Evolutionary conservation across 2,329 filamentous ascomycete species (phyloP), one percentile per base, ranked within the genome.

Genomic region (Talaromyces verruculosus): DNA sequence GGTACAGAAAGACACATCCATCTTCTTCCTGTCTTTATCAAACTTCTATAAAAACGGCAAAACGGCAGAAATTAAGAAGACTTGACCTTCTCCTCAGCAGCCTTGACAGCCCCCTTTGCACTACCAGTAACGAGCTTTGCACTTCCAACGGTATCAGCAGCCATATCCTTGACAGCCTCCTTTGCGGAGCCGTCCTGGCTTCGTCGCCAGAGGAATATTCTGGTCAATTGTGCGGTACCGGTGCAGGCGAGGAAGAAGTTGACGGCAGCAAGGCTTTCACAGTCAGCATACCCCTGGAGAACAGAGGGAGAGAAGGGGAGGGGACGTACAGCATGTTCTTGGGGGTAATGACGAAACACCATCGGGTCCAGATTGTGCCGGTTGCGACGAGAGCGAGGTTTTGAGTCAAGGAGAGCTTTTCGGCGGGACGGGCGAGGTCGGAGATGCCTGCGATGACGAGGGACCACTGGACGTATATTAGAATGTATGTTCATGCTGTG

Each of bases 241-340:
- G 97, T 93, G 71, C 90, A 82, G 74, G 91, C 94, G 73, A 99
- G 90, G 86, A 97, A 96, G 87, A 97, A 97, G 87, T 99, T 99
- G 77, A 98, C 95, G 64, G 93, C 89, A 68, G 95, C 95, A 67
- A 99, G 89, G 68, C 90, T 93, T 19, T 4, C 3, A 5, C 22
- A 60, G 35, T 57, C 33, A 57, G 53, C 5, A 37, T 22, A 37
- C 1, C 17, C 7, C n/a, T 4, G 19, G 11, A 35, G 17, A 55
- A 13, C n/a, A n/a, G n/a, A 55, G 6, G 17, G 7, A 17, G 5
- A 4, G 6, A 28, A 11, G 28, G n/a, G 43, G 17, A 13, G 8
- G n/a, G 10, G 25, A 47, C 59, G 22, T 83, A 92, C 89, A 97
- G 90, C 75, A 93, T 83, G 85, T 99, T 99, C 81, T 88, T 89